These are phyloP conservation scores for Hyaloscypha bicolor DNA, from an alignment of 495 filamentous ascomycete genomes.

Conservation along the genomic window DNA sequence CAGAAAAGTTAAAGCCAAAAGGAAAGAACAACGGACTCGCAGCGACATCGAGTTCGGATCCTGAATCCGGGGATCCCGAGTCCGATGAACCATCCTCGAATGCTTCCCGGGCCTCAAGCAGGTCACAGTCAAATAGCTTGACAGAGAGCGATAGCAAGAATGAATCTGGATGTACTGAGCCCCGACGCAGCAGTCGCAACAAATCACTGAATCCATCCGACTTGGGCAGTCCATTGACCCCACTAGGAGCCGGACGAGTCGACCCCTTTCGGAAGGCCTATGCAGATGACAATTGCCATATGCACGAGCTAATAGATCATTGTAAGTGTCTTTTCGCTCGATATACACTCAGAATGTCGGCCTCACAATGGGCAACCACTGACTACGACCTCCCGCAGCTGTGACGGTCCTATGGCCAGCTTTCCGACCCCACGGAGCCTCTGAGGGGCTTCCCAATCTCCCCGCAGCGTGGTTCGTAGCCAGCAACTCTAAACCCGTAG, in stretches of 20 bases:
- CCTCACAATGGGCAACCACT: too few relatives aligned
- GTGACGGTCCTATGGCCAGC: constrained; percentile 6
- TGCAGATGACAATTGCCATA: background rate
- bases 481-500: background rate
- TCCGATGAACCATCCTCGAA: too few relatives aligned
- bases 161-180: too few relatives aligned
- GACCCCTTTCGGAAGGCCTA: constrained; percentile 4
- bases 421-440: background rate
- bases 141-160: too few relatives aligned
- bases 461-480: constrained; percentile 2
- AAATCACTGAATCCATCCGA: background rate
- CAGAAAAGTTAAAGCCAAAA: background rate
- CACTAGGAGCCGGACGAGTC: constrained; percentile 11
- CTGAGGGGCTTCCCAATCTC: background rate
- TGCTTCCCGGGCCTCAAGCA: too few relatives aligned
- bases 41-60: too few relatives aligned
- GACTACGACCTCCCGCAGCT: background rate
- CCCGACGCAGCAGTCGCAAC: too few relatives aligned
- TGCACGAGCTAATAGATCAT: constrained; percentile 13
- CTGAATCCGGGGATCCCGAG: too few relatives aligned
- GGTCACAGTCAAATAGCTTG: too few relatives aligned
- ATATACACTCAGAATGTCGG: background rate
- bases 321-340: background rate
- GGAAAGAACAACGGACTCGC: background rate
- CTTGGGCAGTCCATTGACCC: constrained; percentile 2